Evolutionary conservation across 169 alveolate genomes (phyloP).

Genomic region (Hepatocystis sp.): DNA sequence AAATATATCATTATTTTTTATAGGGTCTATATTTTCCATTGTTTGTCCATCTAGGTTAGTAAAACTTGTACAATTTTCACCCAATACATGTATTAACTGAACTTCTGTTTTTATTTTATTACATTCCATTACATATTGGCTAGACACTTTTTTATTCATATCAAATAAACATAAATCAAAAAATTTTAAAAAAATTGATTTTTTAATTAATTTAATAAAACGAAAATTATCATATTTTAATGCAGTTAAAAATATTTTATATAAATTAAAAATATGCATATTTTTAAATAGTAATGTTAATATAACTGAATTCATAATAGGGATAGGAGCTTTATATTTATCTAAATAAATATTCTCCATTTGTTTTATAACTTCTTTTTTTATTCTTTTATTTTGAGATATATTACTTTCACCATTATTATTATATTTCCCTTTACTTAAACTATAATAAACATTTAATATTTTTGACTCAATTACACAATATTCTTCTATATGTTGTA

Average conservation of each 20-base stretch:
- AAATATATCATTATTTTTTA: constrained; percentile 61
- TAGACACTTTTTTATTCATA: constrained; percentile 1
- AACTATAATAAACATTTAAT: constrained; percentile 31
- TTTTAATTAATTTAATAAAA: constrained; percentile 76
- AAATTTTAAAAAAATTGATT: constrained; percentile 76
- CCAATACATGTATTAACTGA: too few species aligned
- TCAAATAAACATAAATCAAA: constrained; percentile 79
- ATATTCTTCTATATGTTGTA: constrained; percentile 47
- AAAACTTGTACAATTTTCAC: too few species aligned
- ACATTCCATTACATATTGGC: too few species aligned
- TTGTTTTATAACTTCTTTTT: constrained; percentile 56
- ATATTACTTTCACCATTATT: constrained; percentile 21
- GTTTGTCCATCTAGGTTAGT: too few species aligned
- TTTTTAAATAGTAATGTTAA: constrained; percentile 75
- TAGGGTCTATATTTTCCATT: constrained; percentile 36
- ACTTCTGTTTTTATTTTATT: too few species aligned
- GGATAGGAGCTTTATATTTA: constrained; percentile 27
- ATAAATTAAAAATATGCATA: constrained; percentile 78
- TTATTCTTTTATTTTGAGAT: constrained; percentile 12
- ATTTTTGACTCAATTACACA: constrained; percentile 43
- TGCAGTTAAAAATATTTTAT: constrained; percentile 78
- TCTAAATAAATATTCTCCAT: constrained; percentile 54
- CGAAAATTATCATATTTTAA: constrained; percentile 81
- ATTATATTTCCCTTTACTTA: constrained; percentile 54
- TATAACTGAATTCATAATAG: constrained; percentile 71